These are phyloP conservation scores for Bifiguratus adelaidae DNA, from an alignment of 192 early-diverging fungal species.

Conservation along the genomic window DNA sequence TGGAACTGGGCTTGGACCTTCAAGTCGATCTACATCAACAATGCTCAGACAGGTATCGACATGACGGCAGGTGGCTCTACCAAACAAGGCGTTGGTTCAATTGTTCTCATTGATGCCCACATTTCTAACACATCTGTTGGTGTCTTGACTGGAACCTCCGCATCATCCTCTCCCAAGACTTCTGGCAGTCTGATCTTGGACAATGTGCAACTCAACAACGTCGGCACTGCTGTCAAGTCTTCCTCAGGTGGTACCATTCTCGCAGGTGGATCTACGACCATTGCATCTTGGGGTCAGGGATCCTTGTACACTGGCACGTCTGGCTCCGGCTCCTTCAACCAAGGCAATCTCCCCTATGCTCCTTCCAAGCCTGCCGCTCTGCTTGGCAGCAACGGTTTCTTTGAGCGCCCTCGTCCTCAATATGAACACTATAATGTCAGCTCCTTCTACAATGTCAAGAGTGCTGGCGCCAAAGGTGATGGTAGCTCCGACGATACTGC, in stretches of 20 bases:
- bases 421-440: slow-evolving; percentile 13
- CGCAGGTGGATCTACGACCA: neutral
- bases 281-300: slow-evolving; percentile 8
- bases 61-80: slow-evolving; percentile 15
- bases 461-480: slow-evolving; percentile 27
- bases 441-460: slow-evolving; percentile 17
- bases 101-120: slow-evolving; percentile 19
- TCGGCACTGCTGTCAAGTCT: slow-evolving; percentile 9
- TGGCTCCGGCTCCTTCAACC: neutral
- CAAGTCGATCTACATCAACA: slow-evolving; percentile 16
- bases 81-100: slow-evolving; percentile 11
- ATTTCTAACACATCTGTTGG: slow-evolving; percentile 16
- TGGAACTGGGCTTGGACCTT: slow-evolving; percentile 37
- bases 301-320: slow-evolving; percentile 2
- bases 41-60: slow-evolving; percentile 22
- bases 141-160: slow-evolving; percentile 4
- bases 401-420: slow-evolving; percentile 18
- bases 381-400: slow-evolving; percentile 10
- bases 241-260: slow-evolving; percentile 8
- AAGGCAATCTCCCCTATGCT: slow-evolving; percentile 6
- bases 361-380: slow-evolving; percentile 9
- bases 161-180: neutral
- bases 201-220: slow-evolving; percentile 21
- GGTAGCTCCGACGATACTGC: slow-evolving; percentile 30
- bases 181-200: slow-evolving; percentile 16